These are phyloP conservation scores for Arabidopsis suecica DNA, from an alignment of 345 rosid species.

Conservation along the genomic window DNA sequence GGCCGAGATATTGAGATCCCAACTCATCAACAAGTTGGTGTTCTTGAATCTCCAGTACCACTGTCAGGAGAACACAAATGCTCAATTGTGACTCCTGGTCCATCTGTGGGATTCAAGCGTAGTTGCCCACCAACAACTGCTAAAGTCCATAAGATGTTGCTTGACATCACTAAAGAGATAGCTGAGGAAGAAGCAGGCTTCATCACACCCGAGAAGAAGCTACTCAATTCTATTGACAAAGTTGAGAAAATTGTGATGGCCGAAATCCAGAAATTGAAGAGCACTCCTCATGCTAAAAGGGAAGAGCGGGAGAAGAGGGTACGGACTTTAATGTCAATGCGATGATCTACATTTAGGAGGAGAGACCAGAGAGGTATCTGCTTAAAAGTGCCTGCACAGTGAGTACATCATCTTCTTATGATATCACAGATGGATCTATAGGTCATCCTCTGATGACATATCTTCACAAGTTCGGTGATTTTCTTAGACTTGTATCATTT, in stretches of 20 bases:
- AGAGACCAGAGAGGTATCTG: slow-evolving; percentile 8
- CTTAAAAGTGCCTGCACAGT: slow-evolving; percentile 20
- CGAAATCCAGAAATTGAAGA: slow-evolving; percentile 66
- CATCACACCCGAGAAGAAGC: slow-evolving; percentile 91
- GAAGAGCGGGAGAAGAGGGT: slow-evolving; percentile 70
- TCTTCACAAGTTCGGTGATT: slow-evolving; percentile 12
- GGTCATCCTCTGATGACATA: slow-evolving; percentile 42
- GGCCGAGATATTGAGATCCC: slow-evolving; percentile 59
- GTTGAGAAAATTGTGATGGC: slow-evolving; percentile 78
- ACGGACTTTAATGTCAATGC: slow-evolving; percentile 77
- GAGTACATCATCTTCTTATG: slow-evolving; percentile 45
- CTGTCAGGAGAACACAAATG: slow-evolving; percentile 49
- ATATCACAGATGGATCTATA: slow-evolving; percentile 1
- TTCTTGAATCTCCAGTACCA: slow-evolving; percentile 48
- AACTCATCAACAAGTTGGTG: slow-evolving; percentile 38
- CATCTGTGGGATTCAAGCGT: slow-evolving; percentile 49
- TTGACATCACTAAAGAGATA: slow-evolving; percentile 52
- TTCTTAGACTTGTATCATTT: slow-evolving; percentile 31
- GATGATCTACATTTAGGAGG: slow-evolving; percentile 44
- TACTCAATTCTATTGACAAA: slow-evolving; percentile 76
- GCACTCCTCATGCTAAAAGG: slow-evolving; percentile 70
- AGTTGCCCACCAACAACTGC: slow-evolving; percentile 53
- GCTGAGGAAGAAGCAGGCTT: slow-evolving; percentile 51
- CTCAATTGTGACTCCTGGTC: slow-evolving; percentile 53
- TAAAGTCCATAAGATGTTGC: slow-evolving; percentile 62